Conservation (phyloP, 441 rosid genomes). For the Corymbia citriodora region DNA sequence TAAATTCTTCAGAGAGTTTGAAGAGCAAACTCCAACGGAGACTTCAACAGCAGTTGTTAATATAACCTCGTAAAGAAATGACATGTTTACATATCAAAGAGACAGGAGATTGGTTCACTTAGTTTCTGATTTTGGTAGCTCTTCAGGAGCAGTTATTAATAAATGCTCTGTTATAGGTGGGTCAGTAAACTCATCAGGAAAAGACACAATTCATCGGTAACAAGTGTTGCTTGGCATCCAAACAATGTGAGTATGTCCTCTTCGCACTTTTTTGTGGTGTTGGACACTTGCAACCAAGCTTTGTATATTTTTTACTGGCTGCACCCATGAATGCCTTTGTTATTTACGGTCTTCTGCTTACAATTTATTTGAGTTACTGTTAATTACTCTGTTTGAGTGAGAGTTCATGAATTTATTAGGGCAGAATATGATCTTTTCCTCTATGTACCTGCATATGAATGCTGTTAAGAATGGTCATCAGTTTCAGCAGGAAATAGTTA, state of each 20-base stretch:
- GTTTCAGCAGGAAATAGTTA: not conserved
- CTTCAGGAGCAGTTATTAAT: not conserved
- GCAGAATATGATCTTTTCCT: not conserved
- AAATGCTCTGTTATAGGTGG: slow-evolving; percentile 62
- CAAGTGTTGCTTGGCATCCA: slow-evolving; percentile 97
- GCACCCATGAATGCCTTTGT: not conserved
- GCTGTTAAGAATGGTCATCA: not conserved
- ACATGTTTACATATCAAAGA: not conserved
- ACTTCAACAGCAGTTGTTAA: not conserved
- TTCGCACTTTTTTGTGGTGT: not conserved
- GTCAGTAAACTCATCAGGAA: slow-evolving; percentile 94
- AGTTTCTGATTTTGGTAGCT: not conserved
- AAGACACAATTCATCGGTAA: slow-evolving; percentile 88
- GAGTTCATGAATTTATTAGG: not conserved
- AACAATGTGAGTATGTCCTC: slow-evolving; percentile 58
- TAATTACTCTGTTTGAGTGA: not conserved
- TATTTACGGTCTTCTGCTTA: not conserved
- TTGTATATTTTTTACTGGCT: not conserved
- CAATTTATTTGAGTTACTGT: not conserved
- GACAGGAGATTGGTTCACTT: not conserved
- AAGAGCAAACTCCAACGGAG: not conserved
- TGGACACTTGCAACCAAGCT: not conserved
- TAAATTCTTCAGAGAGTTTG: not conserved
- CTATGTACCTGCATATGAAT: not conserved
- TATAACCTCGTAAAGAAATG: not conserved